Evolutionary conservation across 352 stramenopile species (phyloP).

Genomic region (Pythium utonaiense): DNA sequence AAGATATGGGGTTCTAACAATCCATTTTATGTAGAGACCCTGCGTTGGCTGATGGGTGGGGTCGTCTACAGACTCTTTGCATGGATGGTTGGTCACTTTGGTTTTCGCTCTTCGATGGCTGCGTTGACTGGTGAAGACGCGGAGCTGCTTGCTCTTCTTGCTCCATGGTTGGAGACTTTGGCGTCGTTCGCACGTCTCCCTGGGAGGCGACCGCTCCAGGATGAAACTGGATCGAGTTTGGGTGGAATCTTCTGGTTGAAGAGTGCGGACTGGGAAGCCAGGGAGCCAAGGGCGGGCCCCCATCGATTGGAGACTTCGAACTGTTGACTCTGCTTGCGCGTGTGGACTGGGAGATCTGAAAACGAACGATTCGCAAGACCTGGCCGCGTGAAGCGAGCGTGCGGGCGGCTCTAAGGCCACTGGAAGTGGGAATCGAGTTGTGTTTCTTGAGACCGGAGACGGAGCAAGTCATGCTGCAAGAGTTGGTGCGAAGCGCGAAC

Average conservation of each 20-base stretch:
- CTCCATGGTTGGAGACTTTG: neutral
- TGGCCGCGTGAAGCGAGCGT: neutral
- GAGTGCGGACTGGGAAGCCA: neutral
- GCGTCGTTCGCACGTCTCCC: neutral
- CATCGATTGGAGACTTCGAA: too few relatives aligned
- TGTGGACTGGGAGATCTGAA: neutral
- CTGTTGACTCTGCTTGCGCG: neutral
- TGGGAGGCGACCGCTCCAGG: neutral
- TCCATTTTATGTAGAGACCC: neutral
- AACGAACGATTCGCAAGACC: neutral
- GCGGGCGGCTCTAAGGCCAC: too few relatives aligned
- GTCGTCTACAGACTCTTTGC: too few relatives aligned
- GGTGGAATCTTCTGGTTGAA: neutral
- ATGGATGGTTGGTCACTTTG: too few relatives aligned
- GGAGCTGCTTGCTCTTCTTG: neutral
- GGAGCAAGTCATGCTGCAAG: too few relatives aligned
- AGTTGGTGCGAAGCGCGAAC: too few relatives aligned
- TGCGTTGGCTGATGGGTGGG: neutral
- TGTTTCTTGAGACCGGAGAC: neutral
- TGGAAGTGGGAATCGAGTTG: neutral
- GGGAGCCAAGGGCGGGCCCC: too few relatives aligned
- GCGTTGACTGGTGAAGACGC: too few relatives aligned
- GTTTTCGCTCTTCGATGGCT: too few relatives aligned
- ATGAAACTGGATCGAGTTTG: neutral
- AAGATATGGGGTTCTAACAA: constrained; percentile 53